Evolutionary conservation across 208 protist species (phyloP).

Genomic region (Tetramitus jugosus): DNA sequence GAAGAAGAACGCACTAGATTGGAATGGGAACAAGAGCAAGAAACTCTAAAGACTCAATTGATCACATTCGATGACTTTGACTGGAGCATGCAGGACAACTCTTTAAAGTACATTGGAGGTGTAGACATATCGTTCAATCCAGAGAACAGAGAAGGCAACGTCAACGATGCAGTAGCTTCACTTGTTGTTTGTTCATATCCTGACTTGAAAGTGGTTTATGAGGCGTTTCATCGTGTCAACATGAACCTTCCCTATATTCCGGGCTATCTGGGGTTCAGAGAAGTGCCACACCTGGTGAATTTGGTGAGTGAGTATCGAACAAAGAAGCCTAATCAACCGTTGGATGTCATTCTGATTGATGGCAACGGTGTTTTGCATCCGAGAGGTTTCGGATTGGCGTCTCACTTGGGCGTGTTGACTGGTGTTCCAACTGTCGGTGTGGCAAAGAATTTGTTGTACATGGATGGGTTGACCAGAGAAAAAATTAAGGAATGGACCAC

Average conservation of each 20-base stretch:
- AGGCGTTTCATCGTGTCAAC: background rate
- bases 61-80: background rate
- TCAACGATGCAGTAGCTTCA: background rate
- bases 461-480: constrained; percentile 13
- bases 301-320: background rate
- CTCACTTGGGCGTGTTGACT: background rate
- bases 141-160: background rate
- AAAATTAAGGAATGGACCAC: background rate
- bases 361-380: constrained; percentile 19
- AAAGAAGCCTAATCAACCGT: background rate
- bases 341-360: constrained; percentile 10
- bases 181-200: constrained; percentile 8
- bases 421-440: constrained; percentile 10
- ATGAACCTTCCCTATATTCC: background rate
- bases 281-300: background rate
- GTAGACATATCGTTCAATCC: background rate
- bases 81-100: background rate
- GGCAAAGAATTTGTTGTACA: constrained; percentile 9
- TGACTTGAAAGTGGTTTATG: constrained; percentile 22
- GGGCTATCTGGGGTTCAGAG: constrained; percentile 5
- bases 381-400: constrained; percentile 9
- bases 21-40: background rate
- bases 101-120: constrained; percentile 16
- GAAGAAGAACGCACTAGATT: background rate
- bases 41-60: background rate